Base-by-base conservation (phyloP, 768 basidiomycete genomes). In the Lactifluus rugatus region DNA sequence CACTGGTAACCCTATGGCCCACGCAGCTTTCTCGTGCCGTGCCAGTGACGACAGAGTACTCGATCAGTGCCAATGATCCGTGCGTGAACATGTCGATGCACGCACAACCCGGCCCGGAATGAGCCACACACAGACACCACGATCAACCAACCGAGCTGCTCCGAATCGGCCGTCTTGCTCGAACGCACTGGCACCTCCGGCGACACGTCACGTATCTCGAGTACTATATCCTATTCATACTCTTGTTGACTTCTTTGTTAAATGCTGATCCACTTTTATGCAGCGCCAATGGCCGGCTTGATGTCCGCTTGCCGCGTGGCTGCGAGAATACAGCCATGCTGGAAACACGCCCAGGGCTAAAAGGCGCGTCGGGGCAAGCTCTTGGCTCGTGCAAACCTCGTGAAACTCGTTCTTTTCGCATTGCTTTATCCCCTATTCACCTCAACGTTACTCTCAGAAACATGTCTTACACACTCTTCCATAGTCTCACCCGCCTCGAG, bases 401-500 rank as follows among this genome's bases (percentile, higher is more conserved):
- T 55, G 54, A 21, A 14, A 41, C 44, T 46, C 48, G 54, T 41
- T 34, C 26, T 32, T 23, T 56, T 51, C 52, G 57, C 52, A 39
- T 49, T 54, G 14, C 36, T 42, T 42, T 26, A 17, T 41, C 44
- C 45, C 59, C 42, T 51, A 41, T 39, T 45, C 49, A 17, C 42
- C 19, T 32, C 34, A 47, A 42, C 34, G 21, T 48, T 48, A n/a
- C 17, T 25, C 3, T 32, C 41, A 44, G 36, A 36, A 42, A 49
- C 36, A 60, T 60, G 59, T 60, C 59, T 13, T 60, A 56, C 45
- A 60, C 59, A 1, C 59, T 60, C 39, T 60, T 56, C 14, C 54
- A 34, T 13, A 60, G 59, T 37, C 59, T 60, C 14, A 60, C 54
- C 17, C 49, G 47, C 2, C 54, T 60, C 9, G 49, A 55, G 41